Percentiles rank a stretch among this genome's conserved stretches.
Evolutionary conservation across 164 flowering plant genomes (phyloP).

Genomic region (Magnolia changhungtana): DNA sequence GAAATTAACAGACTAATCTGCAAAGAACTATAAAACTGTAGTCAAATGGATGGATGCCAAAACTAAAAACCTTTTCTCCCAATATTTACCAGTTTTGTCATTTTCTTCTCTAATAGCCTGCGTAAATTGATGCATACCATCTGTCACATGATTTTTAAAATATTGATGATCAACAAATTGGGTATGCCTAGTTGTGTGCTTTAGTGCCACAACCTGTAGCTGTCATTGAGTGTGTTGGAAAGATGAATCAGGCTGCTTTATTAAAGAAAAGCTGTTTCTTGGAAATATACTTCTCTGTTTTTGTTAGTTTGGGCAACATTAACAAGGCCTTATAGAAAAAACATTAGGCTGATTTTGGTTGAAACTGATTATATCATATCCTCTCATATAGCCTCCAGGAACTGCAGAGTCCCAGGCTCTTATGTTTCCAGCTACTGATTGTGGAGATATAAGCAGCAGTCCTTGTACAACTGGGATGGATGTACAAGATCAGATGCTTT

Average conservation of each 20-base stretch:
- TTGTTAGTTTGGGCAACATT: neutral
- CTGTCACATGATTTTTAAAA: too few species aligned
- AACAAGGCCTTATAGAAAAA: neutral
- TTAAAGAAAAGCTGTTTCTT: neutral
- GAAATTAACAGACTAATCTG: too few species aligned
- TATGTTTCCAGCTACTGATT: conserved; percentile 60
- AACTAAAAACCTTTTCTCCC: too few species aligned
- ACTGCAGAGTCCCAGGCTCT: conserved; percentile 81
- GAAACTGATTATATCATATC: conserved; percentile 20
- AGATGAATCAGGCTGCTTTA: too few species aligned
- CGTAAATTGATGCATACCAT: too few species aligned
- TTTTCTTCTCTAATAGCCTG: neutral
- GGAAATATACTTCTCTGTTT: neutral
- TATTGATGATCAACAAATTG: neutral
- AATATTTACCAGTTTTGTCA: too few species aligned
- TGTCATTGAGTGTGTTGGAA: neutral
- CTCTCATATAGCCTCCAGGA: conserved; percentile 85
- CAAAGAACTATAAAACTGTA: too few species aligned
- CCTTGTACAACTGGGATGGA: conserved; percentile 70
- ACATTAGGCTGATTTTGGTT: neutral
- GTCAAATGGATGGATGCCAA: too few species aligned
- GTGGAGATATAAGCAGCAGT: conserved; percentile 67
- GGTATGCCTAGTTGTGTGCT: neutral
- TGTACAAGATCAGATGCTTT: conserved; percentile 69
- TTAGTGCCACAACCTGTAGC: too few species aligned